A percentile compares a stretch with the other conserved stretches of the same genome.
Conservation (phyloP, 306 rosid species). For the Dalbergia oliveri region DNA sequence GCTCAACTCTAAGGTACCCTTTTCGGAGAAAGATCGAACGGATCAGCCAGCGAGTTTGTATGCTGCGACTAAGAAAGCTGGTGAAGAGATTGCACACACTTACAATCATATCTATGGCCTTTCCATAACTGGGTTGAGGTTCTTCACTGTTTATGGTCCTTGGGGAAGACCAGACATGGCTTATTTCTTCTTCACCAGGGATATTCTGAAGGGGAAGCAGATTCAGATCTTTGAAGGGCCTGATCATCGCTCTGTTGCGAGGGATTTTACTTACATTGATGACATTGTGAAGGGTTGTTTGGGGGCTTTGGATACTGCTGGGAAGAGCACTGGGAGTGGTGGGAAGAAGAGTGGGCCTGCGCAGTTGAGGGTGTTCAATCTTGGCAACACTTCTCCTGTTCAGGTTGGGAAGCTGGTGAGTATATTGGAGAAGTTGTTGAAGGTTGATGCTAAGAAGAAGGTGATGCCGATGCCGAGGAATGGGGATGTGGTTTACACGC, state of each 20-base stretch:
- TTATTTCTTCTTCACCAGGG: constrained; percentile 53
- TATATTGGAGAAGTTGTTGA: constrained; percentile 54
- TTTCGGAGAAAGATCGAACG: constrained; percentile 55
- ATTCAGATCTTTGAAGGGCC: constrained; percentile 47
- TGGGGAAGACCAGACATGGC: constrained; percentile 65
- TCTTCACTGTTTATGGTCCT: constrained; percentile 61
- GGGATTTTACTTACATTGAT: constrained; percentile 59
- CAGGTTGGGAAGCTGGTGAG: constrained; percentile 46
- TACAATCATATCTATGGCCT: constrained; percentile 56
- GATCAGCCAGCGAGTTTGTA: constrained; percentile 56
- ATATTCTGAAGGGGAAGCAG: constrained; percentile 47
- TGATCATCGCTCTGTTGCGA: constrained; percentile 42
- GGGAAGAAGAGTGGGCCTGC: constrained; percentile 46
- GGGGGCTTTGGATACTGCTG: constrained; percentile 55
- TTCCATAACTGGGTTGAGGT: constrained; percentile 52
- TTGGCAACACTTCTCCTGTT: constrained; percentile 52
- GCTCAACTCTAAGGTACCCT: constrained; percentile 50
- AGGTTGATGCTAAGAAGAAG: constrained; percentile 42
- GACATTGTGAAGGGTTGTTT: constrained; percentile 59
- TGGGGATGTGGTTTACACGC: constrained; percentile 53
- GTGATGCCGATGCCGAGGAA: constrained; percentile 44
- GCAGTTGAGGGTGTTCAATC: constrained; percentile 46
- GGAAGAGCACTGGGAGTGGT: constrained; percentile 52
- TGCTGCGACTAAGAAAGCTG: constrained; percentile 59
- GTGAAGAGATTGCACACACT: constrained; percentile 56